Evolutionary conservation across 2,329 filamentous ascomycete genomes (phyloP).

Genomic region (Calycina herbarum): DNA sequence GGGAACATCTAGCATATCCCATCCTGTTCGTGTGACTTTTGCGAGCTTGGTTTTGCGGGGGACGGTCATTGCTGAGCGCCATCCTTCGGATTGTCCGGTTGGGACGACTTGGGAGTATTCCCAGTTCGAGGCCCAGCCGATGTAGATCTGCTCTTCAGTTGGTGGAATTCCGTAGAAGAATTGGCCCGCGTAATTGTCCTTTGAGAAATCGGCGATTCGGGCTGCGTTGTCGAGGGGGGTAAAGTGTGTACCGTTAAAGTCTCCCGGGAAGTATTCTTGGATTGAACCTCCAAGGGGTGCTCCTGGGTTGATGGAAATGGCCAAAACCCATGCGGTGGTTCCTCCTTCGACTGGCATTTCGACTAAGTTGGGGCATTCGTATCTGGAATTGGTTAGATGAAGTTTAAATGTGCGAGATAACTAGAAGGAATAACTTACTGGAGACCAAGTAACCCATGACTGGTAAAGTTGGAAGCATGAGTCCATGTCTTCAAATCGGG

Average conservation of each 20-base stretch:
- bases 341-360: slow-evolving; percentile 49
- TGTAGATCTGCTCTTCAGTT: slow-evolving; percentile 36
- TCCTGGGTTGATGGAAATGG: slow-evolving; percentile 57
- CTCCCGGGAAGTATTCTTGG: slow-evolving; percentile 56
- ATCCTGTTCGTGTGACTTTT: slow-evolving; percentile 51
- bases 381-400: slow-evolving; percentile 13
- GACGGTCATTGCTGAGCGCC: slow-evolving; percentile 52
- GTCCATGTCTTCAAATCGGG: slow-evolving; percentile 60
- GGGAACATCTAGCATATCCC: slow-evolving; percentile 51
- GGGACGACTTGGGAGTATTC: slow-evolving; percentile 57
- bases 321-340: slow-evolving; percentile 44
- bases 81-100: slow-evolving; percentile 52
- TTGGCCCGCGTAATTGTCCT: slow-evolving; percentile 58
- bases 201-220: slow-evolving; percentile 47
- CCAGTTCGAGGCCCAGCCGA: slow-evolving; percentile 62
- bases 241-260: slow-evolving; percentile 66
- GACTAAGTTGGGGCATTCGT: slow-evolving; percentile 63
- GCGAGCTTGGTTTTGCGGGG: slow-evolving; percentile 55
- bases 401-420: background rate
- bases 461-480: slow-evolving; percentile 57
- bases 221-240: slow-evolving; percentile 44
- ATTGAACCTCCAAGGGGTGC: slow-evolving; percentile 57
- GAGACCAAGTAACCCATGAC: slow-evolving; percentile 47
- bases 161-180: slow-evolving; percentile 51
- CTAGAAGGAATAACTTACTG: slow-evolving; percentile 19